Conservation (phyloP, 2,329 filamentous ascomycete species). For the Graphilbum sp. region DNA sequence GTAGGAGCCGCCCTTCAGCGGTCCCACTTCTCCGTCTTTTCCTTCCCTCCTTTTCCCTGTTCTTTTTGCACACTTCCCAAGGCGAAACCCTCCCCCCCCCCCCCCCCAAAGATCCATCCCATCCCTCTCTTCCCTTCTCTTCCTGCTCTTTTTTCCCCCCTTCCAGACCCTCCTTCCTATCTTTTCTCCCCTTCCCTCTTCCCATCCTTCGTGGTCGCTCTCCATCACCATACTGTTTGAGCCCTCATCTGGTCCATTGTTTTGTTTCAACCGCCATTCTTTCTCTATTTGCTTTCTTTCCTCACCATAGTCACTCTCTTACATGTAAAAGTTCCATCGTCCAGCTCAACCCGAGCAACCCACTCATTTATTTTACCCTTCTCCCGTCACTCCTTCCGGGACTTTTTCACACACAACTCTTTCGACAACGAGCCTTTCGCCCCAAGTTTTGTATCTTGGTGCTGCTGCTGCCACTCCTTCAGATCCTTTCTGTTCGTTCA, state of each 20-base stretch:
- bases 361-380: conserved; percentile 15
- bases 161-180: conserved; percentile 1
- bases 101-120: background rate
- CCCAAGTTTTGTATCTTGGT: no score
- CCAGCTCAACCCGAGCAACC: conserved; percentile 13
- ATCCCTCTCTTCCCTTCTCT: conserved; percentile 1
- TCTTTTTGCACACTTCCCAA: conserved; percentile 1
- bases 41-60: conserved; percentile 3
- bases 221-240: no score
- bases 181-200: conserved; percentile 4
- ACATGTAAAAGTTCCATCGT: conserved; percentile 17
- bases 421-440: no score
- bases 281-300: conserved; percentile 12
- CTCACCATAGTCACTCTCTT: conserved; percentile 32
- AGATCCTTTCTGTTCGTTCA: background rate
- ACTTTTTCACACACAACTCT: background rate
- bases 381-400: conserved; percentile 34
- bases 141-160: background rate
- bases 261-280: conserved; percentile 20
- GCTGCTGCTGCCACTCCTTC: background rate
- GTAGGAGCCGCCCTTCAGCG: conserved; percentile 1
- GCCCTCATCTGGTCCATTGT: conserved; percentile 2
- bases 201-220: conserved; percentile 16
- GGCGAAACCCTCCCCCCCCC: background rate
- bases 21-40: conserved; percentile 8